Conservation (phyloP, 306 rosid genomes). For the Acmispon strigosus region DNA sequence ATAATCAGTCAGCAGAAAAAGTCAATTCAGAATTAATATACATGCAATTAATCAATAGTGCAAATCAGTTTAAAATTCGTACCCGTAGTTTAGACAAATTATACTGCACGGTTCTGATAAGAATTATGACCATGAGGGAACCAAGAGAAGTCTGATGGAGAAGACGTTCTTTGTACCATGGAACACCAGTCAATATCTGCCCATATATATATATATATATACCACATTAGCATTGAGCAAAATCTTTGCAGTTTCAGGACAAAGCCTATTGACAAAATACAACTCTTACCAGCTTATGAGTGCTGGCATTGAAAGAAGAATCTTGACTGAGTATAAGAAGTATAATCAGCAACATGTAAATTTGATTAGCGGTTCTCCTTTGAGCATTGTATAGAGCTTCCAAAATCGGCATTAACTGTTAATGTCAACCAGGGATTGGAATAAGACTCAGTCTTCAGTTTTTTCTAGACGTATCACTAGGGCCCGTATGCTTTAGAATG, state of each 20-base stretch:
- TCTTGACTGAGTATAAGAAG: slow-evolving; percentile 98
- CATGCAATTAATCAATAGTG: slow-evolving; percentile 7
- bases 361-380: slow-evolving; percentile 83
- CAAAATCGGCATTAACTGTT: slow-evolving; percentile 93
- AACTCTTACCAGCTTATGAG: slow-evolving; percentile 83
- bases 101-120: slow-evolving; percentile 94
- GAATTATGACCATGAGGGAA: slow-evolving; percentile 86
- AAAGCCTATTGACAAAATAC: slow-evolving; percentile 5
- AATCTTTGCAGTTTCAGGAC: slow-evolving; percentile 12
- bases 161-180: slow-evolving; percentile 98
- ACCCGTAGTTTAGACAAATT: slow-evolving; percentile 96
- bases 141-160: slow-evolving; percentile 97
- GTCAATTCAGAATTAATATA: slow-evolving; percentile 1
- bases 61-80: slow-evolving; percentile 25
- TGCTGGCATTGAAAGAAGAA: slow-evolving; percentile 94
- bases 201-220: slow-evolving; percentile 16
- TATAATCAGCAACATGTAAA: slow-evolving; percentile 90
- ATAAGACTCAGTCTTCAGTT: slow-evolving; percentile 1
- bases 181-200: slow-evolving; percentile 79
- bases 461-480: background rate
- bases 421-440: slow-evolving; percentile 32
- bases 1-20: slow-evolving; percentile 19
- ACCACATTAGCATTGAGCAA: slow-evolving; percentile 28
- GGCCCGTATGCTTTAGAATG: slow-evolving; percentile 7
- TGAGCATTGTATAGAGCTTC: slow-evolving; percentile 91